Conservation (phyloP, 768 basidiomycete species). For the Sporobolomyces roseus region DNA sequence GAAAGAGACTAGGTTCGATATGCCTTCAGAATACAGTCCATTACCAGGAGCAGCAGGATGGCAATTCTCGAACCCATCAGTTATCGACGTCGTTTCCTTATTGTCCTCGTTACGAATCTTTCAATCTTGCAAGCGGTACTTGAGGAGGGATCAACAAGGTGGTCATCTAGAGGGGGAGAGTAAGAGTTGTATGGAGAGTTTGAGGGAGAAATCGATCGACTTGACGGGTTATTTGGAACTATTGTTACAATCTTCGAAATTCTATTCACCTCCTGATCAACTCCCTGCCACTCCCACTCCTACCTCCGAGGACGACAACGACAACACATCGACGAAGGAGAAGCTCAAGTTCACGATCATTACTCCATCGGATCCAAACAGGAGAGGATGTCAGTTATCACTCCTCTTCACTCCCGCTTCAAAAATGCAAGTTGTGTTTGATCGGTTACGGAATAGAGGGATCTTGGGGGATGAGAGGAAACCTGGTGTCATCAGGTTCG, state of each 20-base stretch:
- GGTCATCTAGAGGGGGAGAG: too few relatives aligned
- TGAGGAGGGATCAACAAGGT: too few relatives aligned
- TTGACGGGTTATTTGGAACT: conserved; percentile 63
- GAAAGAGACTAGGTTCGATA: conserved; percentile 76
- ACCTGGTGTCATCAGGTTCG: conserved; percentile 85
- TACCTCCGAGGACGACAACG: too few relatives aligned
- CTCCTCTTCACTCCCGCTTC: conserved; percentile 68
- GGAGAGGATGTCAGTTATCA: conserved; percentile 82
- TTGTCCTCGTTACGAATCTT: conserved; percentile 79
- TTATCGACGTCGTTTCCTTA: conserved; percentile 71
- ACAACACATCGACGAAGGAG: too few relatives aligned
- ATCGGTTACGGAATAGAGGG: conserved; percentile 62
- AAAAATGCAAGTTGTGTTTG: conserved; percentile 68
- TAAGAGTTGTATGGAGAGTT: too few relatives aligned
- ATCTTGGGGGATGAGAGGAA: conserved; percentile 87
- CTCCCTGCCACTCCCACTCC: conserved; percentile 44
- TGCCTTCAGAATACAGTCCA: conserved; percentile 77
- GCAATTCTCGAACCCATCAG: conserved; percentile 91
- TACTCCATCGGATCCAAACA: conserved; percentile 66
- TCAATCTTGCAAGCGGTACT: too few relatives aligned
- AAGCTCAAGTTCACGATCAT: conserved; percentile 78
- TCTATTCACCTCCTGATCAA: conserved; percentile 57
- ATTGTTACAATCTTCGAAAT: conserved; percentile 58
- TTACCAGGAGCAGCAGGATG: conserved; percentile 88
- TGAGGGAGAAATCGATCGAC: conserved; percentile 66